Percentiles rank a stretch among this genome's conserved stretches.
Evolutionary conservation across 805 yeast species (phyloP).

Genomic region (Saccharomyces mikatae): DNA sequence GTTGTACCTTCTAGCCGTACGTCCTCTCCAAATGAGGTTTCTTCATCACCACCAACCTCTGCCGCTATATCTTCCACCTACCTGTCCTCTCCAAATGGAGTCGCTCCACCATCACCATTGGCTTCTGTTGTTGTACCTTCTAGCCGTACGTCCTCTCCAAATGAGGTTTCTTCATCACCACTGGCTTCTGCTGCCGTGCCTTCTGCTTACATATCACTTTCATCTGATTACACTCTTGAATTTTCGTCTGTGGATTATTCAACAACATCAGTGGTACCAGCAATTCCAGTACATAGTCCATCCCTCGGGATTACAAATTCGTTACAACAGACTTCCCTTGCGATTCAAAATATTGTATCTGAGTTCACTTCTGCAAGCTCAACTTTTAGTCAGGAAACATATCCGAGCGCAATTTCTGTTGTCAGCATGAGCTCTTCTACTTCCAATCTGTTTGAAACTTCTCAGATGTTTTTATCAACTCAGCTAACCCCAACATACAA

Average conservation of each 20-base stretch:
- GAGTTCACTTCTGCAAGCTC: neutral
- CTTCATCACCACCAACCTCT: neutral
- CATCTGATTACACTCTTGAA: neutral
- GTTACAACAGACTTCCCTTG: neutral
- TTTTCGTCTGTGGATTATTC: neutral
- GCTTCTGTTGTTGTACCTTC: conserved; percentile 1
- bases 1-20: neutral
- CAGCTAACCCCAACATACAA: neutral
- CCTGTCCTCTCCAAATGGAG: conserved; percentile 4
- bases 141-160: neutral
- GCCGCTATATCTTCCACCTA: neutral
- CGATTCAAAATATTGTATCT: neutral
- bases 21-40: neutral
- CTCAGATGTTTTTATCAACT: neutral
- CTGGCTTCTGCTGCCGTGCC: conserved; percentile 2
- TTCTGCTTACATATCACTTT: conserved; percentile 6
- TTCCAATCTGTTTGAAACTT: neutral
- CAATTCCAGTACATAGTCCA: neutral
- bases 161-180: neutral
- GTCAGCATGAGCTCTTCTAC: neutral
- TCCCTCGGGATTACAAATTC: neutral
- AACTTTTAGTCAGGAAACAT: neutral
- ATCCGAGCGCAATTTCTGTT: neutral
- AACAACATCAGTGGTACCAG: neutral
- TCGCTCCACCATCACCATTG: conserved; percentile 6